A percentile compares a stretch with the other conserved stretches of the same genome.
Conservation (phyloP, 441 rosid species). For the Sinapis alba region DNA sequence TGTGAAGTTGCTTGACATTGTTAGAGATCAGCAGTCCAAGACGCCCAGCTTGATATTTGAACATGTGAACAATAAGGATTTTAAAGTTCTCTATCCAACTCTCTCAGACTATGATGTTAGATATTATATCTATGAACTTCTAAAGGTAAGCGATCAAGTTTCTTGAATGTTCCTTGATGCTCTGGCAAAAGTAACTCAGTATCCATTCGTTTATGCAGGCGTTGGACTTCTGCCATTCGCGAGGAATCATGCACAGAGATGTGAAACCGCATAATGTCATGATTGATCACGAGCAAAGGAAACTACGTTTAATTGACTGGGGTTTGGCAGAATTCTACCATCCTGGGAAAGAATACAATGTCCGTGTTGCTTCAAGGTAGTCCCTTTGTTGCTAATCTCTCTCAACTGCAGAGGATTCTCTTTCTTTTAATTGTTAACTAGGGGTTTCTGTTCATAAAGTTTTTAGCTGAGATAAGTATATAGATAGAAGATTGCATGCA, state of each 20-base stretch:
- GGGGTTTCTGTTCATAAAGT: not conserved
- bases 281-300: slow-evolving; percentile 97
- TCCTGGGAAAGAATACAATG: slow-evolving; percentile 96
- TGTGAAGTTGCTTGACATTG: slow-evolving; percentile 92
- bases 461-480: not conserved
- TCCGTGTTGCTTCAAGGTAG: slow-evolving; percentile 97
- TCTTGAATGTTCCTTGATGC: not conserved
- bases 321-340: slow-evolving; percentile 99
- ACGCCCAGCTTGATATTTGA: slow-evolving; percentile 97
- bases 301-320: slow-evolving; percentile 97
- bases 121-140: slow-evolving; percentile 87
- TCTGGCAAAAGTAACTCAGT: not conserved
- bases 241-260: slow-evolving; percentile 99
- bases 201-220: slow-evolving; percentile 54
- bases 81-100: slow-evolving; percentile 92
- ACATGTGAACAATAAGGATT: slow-evolving; percentile 93
- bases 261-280: slow-evolving; percentile 99
- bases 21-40: slow-evolving; percentile 98
- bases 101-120: slow-evolving; percentile 88
- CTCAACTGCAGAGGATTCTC: not conserved
- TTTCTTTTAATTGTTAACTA: not conserved
- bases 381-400: not conserved
- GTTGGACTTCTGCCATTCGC: slow-evolving; percentile 94
- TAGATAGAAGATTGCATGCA: not conserved
- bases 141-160: slow-evolving; percentile 59